Evolutionary conservation across 352 stramenopile genomes (phyloP).

Genomic region (Globisporangium echinulatum): DNA sequence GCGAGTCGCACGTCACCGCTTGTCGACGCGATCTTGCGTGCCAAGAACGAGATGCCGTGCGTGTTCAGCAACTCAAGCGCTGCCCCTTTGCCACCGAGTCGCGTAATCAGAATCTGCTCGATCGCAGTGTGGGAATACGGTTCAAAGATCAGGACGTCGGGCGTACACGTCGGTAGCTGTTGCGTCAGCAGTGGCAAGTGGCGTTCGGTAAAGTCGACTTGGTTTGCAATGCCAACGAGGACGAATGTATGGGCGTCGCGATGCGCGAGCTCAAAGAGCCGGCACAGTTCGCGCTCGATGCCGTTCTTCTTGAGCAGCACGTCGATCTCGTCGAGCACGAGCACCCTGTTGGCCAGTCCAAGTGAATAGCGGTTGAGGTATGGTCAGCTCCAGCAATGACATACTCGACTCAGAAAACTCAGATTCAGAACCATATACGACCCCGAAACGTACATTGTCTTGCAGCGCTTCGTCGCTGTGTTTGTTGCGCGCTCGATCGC

Average conservation of each 20-base stretch:
- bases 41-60: slow-evolving; percentile 71
- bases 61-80: slow-evolving; percentile 50
- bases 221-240: slow-evolving; percentile 78
- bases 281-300: slow-evolving; percentile 61
- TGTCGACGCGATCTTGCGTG: slow-evolving; percentile 72
- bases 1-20: slow-evolving; percentile 70
- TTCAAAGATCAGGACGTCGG: slow-evolving; percentile 70
- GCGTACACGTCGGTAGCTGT: slow-evolving; percentile 41
- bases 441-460: slow-evolving; percentile 36
- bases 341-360: slow-evolving; percentile 23
- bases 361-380: too few relatives aligned
- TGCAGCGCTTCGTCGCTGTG: slow-evolving; percentile 33
- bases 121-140: slow-evolving; percentile 78
- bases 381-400: too few relatives aligned
- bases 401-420: too few relatives aligned
- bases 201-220: slow-evolving; percentile 82
- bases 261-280: slow-evolving; percentile 75
- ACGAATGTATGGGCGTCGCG: slow-evolving; percentile 52
- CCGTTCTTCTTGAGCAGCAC: slow-evolving; percentile 57
- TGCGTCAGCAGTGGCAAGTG: slow-evolving; percentile 54
- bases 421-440: background rate
- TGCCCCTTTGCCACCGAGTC: slow-evolving; percentile 39
- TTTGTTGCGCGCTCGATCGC: slow-evolving; percentile 52
- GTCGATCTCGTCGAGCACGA: slow-evolving; percentile 83
- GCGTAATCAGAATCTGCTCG: slow-evolving; percentile 64